Evolutionary conservation across 495 filamentous ascomycete genomes (phyloP), one percentile per base, ranked within the genome.

Genomic region (Trichoderma reesei): DNA sequence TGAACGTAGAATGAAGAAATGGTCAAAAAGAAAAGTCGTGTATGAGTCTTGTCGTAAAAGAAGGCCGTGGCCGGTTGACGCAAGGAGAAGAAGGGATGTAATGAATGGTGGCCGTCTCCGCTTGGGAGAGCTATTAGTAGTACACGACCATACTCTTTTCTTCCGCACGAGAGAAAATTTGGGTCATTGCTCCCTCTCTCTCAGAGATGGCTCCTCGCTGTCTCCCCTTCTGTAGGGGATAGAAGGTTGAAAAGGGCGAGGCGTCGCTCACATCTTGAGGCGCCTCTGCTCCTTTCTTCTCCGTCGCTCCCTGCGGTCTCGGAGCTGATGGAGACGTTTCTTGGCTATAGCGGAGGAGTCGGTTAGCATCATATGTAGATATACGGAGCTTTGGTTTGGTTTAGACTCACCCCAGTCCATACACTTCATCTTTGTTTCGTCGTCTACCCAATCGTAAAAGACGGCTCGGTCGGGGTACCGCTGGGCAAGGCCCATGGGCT

Each of bases 401-500:
- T 61, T n/a, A 65, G 9, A 75, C 77, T 72, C 51, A 79, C 77
- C 71, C n/a, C 73, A 26, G n/a, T 68, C 63, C 26, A 65, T 64
- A 16, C 72, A 74, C 51, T 60, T 36, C 8, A 66, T 62, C 41
- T 72, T 68, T 51, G 72, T 64, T 26, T 69, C 71, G 1, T 64
- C 18, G 41, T 69, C 54, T 0, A 80, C 72, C 74, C 76, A 80
- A 2, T 66, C 60, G 42, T 80, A 77, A 10, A 72, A 64, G 37
- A 78, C 64, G 26, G 75, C 64, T 33, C 76, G 75, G 46, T 79
- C 74, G 1, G 78, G 78, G 18, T 72, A 80, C 9, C 73, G 64
- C 62, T 76, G 68, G 6, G 68, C 38, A 14, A 79, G 68, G 20
- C 68, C 64, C 46, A 67, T 69, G 10, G 54, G 59, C 39, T 48